Conservation (phyloP, 1,139 yeast genomes). For the Taphrina wiesneri region DNA sequence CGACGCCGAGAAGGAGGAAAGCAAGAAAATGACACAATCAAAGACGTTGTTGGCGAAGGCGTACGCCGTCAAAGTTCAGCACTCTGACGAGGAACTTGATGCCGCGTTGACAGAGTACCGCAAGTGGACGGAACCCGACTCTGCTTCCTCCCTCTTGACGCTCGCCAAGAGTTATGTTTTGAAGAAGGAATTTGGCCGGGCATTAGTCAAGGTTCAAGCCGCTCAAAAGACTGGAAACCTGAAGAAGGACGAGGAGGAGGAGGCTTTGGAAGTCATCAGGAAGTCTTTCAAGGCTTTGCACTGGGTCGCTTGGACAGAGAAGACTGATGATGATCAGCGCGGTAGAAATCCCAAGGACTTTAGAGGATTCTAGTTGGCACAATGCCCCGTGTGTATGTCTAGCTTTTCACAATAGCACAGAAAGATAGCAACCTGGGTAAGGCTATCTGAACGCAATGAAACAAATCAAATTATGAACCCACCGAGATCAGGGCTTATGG, state of each 20-base stretch:
- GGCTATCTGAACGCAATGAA: too few species aligned
- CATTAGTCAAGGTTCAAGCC: slow-evolving; percentile 29
- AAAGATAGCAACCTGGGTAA: too few species aligned
- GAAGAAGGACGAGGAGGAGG: slow-evolving; percentile 18
- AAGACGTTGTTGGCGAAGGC: slow-evolving; percentile 20
- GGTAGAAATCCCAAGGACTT: slow-evolving; percentile 19
- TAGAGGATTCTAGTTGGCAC: slow-evolving; percentile 18
- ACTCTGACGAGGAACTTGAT: slow-evolving; percentile 11
- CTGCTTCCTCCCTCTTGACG: slow-evolving; percentile 17
- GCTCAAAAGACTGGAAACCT: slow-evolving; percentile 24
- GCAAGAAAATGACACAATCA: background rate
- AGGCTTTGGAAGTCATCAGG: slow-evolving; percentile 6
- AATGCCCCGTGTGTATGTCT: too few species aligned
- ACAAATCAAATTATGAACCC: too few species aligned
- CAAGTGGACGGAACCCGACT: slow-evolving; percentile 28
- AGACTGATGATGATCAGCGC: slow-evolving; percentile 1
- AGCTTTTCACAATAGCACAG: too few species aligned
- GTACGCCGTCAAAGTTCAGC: slow-evolving; percentile 13
- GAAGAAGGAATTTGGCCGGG: slow-evolving; percentile 31
- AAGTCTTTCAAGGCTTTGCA: background rate
- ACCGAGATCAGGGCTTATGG: background rate
- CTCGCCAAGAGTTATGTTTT: slow-evolving; percentile 11
- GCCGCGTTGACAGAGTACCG: slow-evolving; percentile 2
- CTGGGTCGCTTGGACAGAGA: slow-evolving; percentile 26
- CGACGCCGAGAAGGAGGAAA: background rate